Base-by-base conservation (phyloP, 176 grass and related monocot genomes). In the Eragrostis curvula region DNA sequence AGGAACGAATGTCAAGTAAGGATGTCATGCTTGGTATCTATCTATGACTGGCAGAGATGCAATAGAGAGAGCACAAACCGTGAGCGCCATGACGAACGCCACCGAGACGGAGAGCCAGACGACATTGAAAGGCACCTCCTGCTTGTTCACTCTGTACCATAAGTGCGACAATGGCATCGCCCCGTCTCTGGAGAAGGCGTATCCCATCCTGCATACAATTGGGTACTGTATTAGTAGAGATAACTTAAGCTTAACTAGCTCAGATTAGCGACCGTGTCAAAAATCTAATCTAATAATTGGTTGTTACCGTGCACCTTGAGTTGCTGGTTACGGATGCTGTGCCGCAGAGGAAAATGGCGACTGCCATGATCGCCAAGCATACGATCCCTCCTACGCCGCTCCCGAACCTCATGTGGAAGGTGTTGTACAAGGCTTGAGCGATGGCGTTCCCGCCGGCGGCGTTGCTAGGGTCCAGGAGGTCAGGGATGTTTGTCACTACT, bases 111-210 rank as follows among this genome's bases (percentile, higher is more conserved):
- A 88, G 30, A 96, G 85, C 93, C 88, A 96, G 23, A 96, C 93
- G 29, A 65, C 80, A 63, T 86, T 96, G 0, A 90, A 9, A 0
- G 93, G 90, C 15, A 96, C 90, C 20, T 90, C 93, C 7, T 88
- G 83, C 56, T 18, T 84, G 79, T 88, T 96, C 57, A 96, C 85
- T 15, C 60, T 70, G 57, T 90, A 32, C 89, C 89, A 96, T 0
- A 88, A 9, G 4, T 9, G 74, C 0, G 93, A 92, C 6, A 88
- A 76, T 9, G 93, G 93, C 88, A 96, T 78, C 0, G 90, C 90
- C 1, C 88, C 88, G 23, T 96, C 93, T 13, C 93, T 85, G 2
- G 93, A 96, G 82, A 96, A 96, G 43, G 93, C 93, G 3, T 96
- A 96, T 8, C 57, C 86, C 92, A 89, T 94, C 66, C 89, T 94